These are phyloP conservation scores for Tuber magnatum DNA, from an alignment of 495 filamentous ascomycete genomes.

Conservation along the genomic window DNA sequence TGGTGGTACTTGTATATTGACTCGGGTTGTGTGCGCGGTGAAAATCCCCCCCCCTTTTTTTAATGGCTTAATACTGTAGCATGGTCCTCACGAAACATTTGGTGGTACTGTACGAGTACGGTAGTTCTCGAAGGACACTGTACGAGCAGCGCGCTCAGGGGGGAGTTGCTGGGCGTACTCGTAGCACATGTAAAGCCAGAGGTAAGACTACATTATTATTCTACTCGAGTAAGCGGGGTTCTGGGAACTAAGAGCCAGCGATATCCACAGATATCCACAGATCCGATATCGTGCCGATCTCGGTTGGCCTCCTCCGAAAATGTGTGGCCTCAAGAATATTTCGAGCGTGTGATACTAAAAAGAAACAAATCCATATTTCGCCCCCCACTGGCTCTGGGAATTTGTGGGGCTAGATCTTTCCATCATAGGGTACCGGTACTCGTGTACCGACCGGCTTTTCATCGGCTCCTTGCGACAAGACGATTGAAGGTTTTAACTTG, in stretches of 20 bases:
- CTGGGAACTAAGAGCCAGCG: not conserved
- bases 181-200: not conserved
- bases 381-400: not conserved
- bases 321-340: not conserved
- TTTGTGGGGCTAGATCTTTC: not conserved
- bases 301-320: not conserved
- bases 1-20: not conserved
- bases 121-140: not conserved
- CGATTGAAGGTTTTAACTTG: constrained; percentile 14
- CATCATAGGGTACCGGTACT: not conserved
- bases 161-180: not conserved
- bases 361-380: not conserved
- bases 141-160: not conserved
- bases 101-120: not conserved
- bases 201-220: not conserved
- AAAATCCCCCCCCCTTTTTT: not conserved
- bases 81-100: not conserved
- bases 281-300: not conserved
- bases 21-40: not conserved
- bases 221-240: not conserved
- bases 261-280: not conserved
- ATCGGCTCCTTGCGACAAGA: not conserved
- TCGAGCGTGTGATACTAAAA: not conserved
- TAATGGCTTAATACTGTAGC: not conserved
- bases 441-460: too few species aligned